Evolutionary conservation across 2,329 filamentous ascomycete genomes (phyloP).

Genomic region (Leptographium galeiforme): DNA sequence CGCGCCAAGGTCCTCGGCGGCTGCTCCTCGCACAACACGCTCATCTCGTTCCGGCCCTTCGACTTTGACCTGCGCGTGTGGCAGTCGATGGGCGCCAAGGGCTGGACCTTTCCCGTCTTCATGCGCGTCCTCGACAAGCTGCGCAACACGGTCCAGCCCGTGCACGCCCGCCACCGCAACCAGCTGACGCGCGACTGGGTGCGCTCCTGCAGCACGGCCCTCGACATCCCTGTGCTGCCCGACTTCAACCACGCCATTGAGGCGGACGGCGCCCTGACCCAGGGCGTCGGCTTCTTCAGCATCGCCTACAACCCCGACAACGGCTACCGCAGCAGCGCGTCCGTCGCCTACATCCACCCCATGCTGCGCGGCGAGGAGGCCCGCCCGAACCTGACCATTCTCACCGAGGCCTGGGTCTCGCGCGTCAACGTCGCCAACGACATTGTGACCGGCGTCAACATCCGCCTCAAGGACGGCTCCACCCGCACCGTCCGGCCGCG

Average conservation of each 20-base stretch:
- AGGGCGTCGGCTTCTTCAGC: constrained; percentile 80
- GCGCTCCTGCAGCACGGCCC: constrained; percentile 60
- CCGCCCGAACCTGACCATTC: constrained; percentile 68
- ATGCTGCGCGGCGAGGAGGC: constrained; percentile 74
- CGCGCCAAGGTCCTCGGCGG: constrained; percentile 85
- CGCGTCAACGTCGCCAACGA: constrained; percentile 57
- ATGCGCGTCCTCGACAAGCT: constrained; percentile 71
- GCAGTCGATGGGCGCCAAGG: constrained; percentile 68
- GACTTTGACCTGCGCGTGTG: constrained; percentile 78
- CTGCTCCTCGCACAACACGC: constrained; percentile 86
- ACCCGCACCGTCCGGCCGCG: constrained; percentile 47
- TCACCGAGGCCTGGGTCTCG: constrained; percentile 81
- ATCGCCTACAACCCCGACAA: constrained; percentile 86
- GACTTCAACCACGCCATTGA: constrained; percentile 83
- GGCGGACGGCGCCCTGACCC: constrained; percentile 54
- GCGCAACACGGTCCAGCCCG: constrained; percentile 80
- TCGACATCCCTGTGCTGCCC: constrained; percentile 66
- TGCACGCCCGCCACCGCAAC: constrained; percentile 74
- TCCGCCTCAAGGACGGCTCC: constrained; percentile 41
- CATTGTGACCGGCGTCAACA: constrained; percentile 55
- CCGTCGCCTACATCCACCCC: constrained; percentile 85
- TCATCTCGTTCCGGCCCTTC: constrained; percentile 86
- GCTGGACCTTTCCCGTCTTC: constrained; percentile 79
- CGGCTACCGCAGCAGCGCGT: constrained; percentile 70
- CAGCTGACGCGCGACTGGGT: constrained; percentile 90